A percentile compares a stretch with the other conserved stretches of the same genome.
phyloP scores from a whole-genome alignment of 108 stramenopile species.

The Schizochytrium sp. region DNA sequence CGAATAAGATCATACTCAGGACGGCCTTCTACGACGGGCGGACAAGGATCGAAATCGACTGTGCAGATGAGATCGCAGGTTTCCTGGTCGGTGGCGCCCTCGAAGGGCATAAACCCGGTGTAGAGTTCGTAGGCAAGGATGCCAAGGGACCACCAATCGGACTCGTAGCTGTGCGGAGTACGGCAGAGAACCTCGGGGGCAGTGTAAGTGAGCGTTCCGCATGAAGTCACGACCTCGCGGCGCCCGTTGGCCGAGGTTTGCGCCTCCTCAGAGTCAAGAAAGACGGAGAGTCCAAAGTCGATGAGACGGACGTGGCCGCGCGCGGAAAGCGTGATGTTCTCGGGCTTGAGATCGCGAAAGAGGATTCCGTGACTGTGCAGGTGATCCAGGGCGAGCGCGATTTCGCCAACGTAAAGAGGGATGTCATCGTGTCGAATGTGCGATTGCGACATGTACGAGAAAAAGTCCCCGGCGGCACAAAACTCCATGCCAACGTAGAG shows the following conservation, averaged over 20 bases:
- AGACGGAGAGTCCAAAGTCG: constrained; percentile 29
- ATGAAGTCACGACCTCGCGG: constrained; percentile 24
- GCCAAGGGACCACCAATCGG: constrained; percentile 47
- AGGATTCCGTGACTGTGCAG: constrained; percentile 18
- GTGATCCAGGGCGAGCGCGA: constrained; percentile 9
- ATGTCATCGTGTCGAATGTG: neutral
- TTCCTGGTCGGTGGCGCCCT: constrained; percentile 31
- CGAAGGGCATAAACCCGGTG: constrained; percentile 29
- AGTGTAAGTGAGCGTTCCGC: constrained; percentile 42
- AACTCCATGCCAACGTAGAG: constrained; percentile 39
- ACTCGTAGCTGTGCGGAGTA: constrained; percentile 27
- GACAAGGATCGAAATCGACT: neutral
- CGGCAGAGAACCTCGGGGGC: constrained; percentile 39
- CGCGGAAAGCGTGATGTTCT: constrained; percentile 14
- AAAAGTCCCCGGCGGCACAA: constrained; percentile 35
- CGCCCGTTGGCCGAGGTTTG: neutral
- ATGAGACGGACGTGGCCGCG: constrained; percentile 24
- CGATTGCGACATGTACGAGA: neutral
- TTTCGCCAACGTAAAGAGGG: constrained; percentile 3
- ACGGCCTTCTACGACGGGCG: neutral
- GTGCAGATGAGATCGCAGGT: constrained; percentile 28
- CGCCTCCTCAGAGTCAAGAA: neutral
- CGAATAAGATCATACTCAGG: neutral
- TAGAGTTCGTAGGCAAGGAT: constrained; percentile 34
- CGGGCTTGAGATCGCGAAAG: constrained; percentile 42